phyloP scores from a whole-genome alignment of 495 filamentous ascomycete genomes.

The Stereocaulon alpinum region DNA sequence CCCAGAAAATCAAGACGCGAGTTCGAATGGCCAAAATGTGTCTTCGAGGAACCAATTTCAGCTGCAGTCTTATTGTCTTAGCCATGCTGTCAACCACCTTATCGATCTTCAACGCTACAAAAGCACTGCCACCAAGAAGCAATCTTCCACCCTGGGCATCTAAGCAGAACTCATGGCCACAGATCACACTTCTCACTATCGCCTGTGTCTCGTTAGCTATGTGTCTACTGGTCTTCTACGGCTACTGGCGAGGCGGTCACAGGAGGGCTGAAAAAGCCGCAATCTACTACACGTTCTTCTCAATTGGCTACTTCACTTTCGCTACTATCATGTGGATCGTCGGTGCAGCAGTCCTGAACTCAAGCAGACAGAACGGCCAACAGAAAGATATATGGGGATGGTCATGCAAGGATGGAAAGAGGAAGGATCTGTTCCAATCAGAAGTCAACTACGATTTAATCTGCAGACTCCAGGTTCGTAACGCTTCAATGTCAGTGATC shows the following conservation, averaged over 20 bases:
- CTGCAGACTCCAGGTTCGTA: conserved; percentile 78
- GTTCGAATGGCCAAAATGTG: conserved; percentile 92
- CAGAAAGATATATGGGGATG: conserved; percentile 94
- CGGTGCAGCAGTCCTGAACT: conserved; percentile 74
- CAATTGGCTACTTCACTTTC: conserved; percentile 87
- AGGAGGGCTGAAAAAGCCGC: conserved; percentile 80
- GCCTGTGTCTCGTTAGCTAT: conserved; percentile 69
- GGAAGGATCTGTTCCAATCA: conserved; percentile 60
- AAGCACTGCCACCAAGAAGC: conserved; percentile 58
- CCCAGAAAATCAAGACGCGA: conserved; percentile 80
- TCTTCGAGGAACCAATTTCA: conserved; percentile 88
- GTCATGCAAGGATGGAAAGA: conserved; percentile 81
- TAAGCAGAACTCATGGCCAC: conserved; percentile 76
- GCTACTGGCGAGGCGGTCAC: conserved; percentile 85
- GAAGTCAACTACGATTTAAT: conserved; percentile 84
- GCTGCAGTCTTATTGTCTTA: conserved; percentile 89
- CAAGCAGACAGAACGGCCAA: conserved; percentile 56
- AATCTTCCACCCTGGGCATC: conserved; percentile 73
- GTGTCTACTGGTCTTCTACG: conserved; percentile 71
- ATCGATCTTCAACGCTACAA: conserved; percentile 80
- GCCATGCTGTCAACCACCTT: conserved; percentile 77
- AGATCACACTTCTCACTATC: conserved; percentile 69
- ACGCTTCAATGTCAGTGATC: neutral
- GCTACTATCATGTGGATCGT: conserved; percentile 89
- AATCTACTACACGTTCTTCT: conserved; percentile 87